A percentile compares a stretch with the other conserved stretches of the same genome.
phyloP scores from a whole-genome alignment of 257 asterid genomes.

The Linderniella brevidens region DNA sequence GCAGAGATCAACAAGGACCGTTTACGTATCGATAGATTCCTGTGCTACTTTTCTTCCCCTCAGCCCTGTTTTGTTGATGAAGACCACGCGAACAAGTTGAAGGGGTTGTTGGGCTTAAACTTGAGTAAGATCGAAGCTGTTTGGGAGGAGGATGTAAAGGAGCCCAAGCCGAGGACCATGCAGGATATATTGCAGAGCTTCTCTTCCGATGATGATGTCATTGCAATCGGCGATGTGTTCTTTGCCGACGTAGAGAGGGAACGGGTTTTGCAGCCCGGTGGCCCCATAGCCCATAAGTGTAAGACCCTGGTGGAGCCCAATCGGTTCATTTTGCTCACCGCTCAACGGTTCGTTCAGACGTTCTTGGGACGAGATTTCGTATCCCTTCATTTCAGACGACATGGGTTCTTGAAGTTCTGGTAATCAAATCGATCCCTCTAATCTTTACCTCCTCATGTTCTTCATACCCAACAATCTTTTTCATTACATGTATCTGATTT shows the following conservation, averaged over 20 bases:
- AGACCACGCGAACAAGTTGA: conserved; percentile 76
- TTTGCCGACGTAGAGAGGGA: conserved; percentile 84
- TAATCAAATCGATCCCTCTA: conserved; percentile 13
- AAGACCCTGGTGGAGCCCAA: conserved; percentile 82
- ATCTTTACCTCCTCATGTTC: not conserved
- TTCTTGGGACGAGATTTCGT: conserved; percentile 71
- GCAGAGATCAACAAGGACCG: conserved; percentile 40
- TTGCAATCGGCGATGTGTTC: conserved; percentile 91
- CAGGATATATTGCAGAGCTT: conserved; percentile 55
- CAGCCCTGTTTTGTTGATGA: conserved; percentile 80
- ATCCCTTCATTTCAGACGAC: conserved; percentile 93
- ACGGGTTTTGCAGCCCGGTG: conserved; percentile 93
- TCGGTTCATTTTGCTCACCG: conserved; percentile 77
- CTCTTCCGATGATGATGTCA: conserved; percentile 54
- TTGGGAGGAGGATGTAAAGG: conserved; percentile 86
- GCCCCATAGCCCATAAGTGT: conserved; percentile 79
- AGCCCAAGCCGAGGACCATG: conserved; percentile 43
- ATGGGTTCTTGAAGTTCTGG: conserved; percentile 98
- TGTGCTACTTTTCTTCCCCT: conserved; percentile 82
- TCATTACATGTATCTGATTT: too few relatives aligned
- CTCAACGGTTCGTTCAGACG: conserved; percentile 89
- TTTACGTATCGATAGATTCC: conserved; percentile 51
- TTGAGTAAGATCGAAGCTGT: conserved; percentile 57
- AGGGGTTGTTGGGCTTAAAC: conserved; percentile 53
- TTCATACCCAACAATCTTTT: not conserved